These are phyloP conservation scores for Phytophthora pini DNA, from an alignment of 352 stramenopile genomes.

Conservation along the genomic window DNA sequence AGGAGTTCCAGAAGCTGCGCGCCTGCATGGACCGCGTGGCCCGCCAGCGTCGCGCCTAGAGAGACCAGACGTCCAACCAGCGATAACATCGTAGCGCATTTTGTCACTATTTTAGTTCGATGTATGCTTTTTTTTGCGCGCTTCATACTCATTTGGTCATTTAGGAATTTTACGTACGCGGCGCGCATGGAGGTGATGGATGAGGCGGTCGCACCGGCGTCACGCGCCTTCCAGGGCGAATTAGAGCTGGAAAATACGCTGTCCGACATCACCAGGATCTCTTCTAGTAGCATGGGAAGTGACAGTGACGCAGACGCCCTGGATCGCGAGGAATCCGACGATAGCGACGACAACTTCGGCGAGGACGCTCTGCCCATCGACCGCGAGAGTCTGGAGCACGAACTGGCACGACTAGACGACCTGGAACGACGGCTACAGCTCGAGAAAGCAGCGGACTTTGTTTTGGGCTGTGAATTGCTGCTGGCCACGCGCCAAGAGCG, in stretches of 20 bases:
- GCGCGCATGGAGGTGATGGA: conserved; percentile 29
- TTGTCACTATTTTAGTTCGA: conserved; percentile 1
- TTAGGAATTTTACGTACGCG: conserved; percentile 29
- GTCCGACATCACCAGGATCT: background rate
- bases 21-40: conserved; percentile 64
- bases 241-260: conserved; percentile 1
- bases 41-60: conserved; percentile 45
- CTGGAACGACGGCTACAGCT: conserved; percentile 37
- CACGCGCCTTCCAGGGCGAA: conserved; percentile 9
- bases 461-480: conserved; percentile 43
- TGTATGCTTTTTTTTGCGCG: background rate
- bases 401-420: conserved; percentile 31
- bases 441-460: conserved; percentile 45
- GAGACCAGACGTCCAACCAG: conserved; percentile 1
- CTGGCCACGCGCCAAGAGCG: conserved; percentile 19
- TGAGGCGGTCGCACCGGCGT: conserved; percentile 12
- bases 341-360: conserved; percentile 30
- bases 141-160: conserved; percentile 16
- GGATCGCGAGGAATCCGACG: conserved; percentile 13
- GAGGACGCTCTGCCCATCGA: conserved; percentile 30
- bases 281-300: conserved; percentile 21
- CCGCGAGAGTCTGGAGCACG: conserved; percentile 36
- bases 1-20: conserved; percentile 79
- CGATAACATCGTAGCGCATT: conserved; percentile 9
- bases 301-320: conserved; percentile 15